phyloP scores from a whole-genome alignment of 352 stramenopile species.

The Phytophthora podocarpi region DNA sequence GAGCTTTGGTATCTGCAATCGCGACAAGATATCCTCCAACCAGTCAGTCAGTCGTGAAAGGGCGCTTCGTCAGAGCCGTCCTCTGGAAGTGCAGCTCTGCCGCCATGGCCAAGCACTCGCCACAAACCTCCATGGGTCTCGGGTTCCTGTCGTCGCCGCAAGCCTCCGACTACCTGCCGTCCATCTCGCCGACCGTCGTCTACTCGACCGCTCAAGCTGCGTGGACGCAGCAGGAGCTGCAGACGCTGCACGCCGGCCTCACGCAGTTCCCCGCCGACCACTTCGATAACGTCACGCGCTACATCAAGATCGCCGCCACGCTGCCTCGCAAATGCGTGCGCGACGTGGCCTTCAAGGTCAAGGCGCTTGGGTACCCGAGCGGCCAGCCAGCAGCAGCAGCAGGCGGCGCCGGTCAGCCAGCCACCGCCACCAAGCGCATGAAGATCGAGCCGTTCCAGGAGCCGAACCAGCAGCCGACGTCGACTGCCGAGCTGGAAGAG shows the following conservation, averaged over 20 bases:
- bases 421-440: constrained; percentile 56
- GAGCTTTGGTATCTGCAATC: background rate
- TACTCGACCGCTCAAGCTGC: constrained; percentile 64
- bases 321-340: constrained; percentile 75
- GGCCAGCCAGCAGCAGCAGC: constrained; percentile 16
- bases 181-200: constrained; percentile 60
- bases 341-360: constrained; percentile 77
- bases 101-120: constrained; percentile 22
- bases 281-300: constrained; percentile 83
- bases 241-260: constrained; percentile 64
- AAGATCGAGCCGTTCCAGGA: constrained; percentile 62
- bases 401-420: constrained; percentile 4
- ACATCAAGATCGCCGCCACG: constrained; percentile 79
- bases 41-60: constrained; percentile 7
- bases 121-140: constrained; percentile 10
- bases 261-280: constrained; percentile 56
- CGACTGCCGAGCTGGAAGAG: constrained; percentile 42
- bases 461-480: constrained; percentile 15
- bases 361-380: constrained; percentile 38
- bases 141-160: constrained; percentile 33
- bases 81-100: background rate
- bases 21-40: constrained; percentile 16
- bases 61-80: constrained; percentile 1
- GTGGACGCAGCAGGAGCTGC: constrained; percentile 70
- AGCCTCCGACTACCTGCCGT: constrained; percentile 45